A percentile compares a stretch with the other conserved stretches of the same genome.
phyloP scores from a whole-genome alignment of 2,329 filamentous ascomycete species.

The Aureobasidium pullulans region DNA sequence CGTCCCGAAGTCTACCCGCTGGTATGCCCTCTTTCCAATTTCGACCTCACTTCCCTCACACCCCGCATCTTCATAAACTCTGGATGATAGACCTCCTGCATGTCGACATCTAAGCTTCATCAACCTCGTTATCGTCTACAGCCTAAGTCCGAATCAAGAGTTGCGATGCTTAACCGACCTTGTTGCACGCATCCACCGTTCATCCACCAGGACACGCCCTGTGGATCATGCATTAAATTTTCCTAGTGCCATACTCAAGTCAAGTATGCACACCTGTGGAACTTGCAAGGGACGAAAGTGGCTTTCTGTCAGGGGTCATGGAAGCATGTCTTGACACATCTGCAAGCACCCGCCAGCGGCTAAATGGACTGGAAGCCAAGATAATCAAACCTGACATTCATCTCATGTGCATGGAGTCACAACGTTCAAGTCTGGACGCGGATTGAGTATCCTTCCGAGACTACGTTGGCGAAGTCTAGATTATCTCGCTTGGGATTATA shows the following conservation, averaged over 20 bases:
- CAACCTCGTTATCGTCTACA: neutral
- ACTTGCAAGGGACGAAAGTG: neutral
- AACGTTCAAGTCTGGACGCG: neutral
- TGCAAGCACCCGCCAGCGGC: neutral
- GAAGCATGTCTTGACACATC: neutral
- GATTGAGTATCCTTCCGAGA: neutral
- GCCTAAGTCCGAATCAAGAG: neutral
- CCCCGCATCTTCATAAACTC: neutral
- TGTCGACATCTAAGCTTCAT: neutral
- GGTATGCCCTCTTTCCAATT: neutral
- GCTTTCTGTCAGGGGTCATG: neutral
- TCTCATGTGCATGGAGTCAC: neutral
- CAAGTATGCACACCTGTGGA: neutral
- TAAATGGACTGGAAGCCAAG: neutral
- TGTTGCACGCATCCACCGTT: neutral
- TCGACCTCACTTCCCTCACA: neutral
- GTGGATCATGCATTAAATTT: neutral
- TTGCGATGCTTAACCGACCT: neutral
- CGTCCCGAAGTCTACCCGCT: neutral
- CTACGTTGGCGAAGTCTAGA: neutral
- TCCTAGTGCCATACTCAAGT: neutral
- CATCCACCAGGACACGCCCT: neutral
- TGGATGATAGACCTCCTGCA: neutral
- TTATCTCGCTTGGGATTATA: slow-evolving; percentile 2
- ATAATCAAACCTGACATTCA: neutral